phyloP scores from a whole-genome alignment of 768 basidiomycete genomes.

The Amanita pallidorosea region DNA sequence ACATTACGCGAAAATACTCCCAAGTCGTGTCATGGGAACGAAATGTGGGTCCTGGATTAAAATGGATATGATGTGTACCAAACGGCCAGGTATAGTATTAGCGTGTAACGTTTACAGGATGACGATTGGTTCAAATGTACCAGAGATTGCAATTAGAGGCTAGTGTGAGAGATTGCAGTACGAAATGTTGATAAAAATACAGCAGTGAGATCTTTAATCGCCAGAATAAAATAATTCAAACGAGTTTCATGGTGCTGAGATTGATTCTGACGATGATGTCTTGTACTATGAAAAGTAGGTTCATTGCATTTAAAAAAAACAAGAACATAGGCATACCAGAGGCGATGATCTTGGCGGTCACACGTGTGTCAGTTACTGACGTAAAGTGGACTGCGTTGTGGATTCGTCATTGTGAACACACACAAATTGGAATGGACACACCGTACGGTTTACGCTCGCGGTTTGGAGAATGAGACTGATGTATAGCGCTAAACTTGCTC shows the following conservation, averaged over 20 bases:
- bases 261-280: conserved; percentile 63
- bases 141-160: not conserved
- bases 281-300: conserved; percentile 33
- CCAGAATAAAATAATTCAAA: conserved; percentile 17
- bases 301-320: not conserved
- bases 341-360: conserved; percentile 63
- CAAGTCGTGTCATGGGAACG: not conserved
- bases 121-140: not conserved
- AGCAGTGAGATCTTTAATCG: not conserved
- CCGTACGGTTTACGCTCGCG: conserved; percentile 65
- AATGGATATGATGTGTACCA: not conserved
- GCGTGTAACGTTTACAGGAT: not conserved
- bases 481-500: conserved; percentile 60
- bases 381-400: conserved; percentile 57
- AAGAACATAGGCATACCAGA: conserved; percentile 38
- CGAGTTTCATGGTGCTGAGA: conserved; percentile 47
- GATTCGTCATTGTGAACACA: not conserved
- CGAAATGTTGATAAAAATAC: conserved; percentile 1
- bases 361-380: conserved; percentile 70
- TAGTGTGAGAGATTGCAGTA: not conserved
- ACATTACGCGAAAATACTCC: not conserved
- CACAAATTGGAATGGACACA: conserved; percentile 22
- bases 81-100: not conserved
- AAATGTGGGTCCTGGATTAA: not conserved
- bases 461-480: conserved; percentile 58